These are phyloP conservation scores for Copromyces sp. DNA, from an alignment of 495 filamentous ascomycete species.

Conservation along the genomic window DNA sequence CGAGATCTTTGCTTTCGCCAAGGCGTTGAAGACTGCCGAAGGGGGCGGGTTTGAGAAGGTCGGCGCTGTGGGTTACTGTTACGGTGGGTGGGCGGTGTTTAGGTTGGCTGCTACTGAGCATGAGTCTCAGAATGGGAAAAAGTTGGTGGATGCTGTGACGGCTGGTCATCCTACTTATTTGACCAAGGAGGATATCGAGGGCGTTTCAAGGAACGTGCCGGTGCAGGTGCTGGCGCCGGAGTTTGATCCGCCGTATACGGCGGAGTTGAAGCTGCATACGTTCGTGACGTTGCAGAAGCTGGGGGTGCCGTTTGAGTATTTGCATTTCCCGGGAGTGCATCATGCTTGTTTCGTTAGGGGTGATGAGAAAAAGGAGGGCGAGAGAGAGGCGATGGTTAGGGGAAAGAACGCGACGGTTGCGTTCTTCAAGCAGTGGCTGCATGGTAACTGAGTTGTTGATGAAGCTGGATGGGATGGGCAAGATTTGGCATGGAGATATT, in stretches of 20 bases:
- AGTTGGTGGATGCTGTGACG: conserved; percentile 46
- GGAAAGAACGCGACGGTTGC: conserved; percentile 36
- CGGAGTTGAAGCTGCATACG: conserved; percentile 41
- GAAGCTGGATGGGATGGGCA: neutral
- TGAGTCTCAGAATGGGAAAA: conserved; percentile 17
- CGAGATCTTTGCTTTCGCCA: conserved; percentile 42
- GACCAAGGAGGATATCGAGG: conserved; percentile 40
- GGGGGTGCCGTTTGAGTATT: conserved; percentile 45
- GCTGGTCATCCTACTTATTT: conserved; percentile 45
- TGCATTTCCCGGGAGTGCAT: conserved; percentile 43
- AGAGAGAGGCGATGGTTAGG: conserved; percentile 36
- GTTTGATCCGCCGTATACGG: conserved; percentile 34
- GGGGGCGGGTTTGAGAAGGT: conserved; percentile 25
- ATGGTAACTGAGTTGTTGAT: neutral
- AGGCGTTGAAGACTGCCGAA: conserved; percentile 26
- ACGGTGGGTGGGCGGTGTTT: conserved; percentile 48
- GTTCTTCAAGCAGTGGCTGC: conserved; percentile 34
- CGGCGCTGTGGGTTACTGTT: conserved; percentile 53
- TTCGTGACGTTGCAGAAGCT: conserved; percentile 32
- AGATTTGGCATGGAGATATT: neutral
- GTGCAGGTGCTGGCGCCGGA: conserved; percentile 51
- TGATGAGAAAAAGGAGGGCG: conserved; percentile 27
- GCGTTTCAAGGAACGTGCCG: conserved; percentile 33
- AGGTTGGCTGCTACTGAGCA: conserved; percentile 28
- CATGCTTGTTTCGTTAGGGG: conserved; percentile 43